phyloP scores from a whole-genome alignment of 2,329 filamentous ascomycete genomes.

The Diaporthe helianthi region DNA sequence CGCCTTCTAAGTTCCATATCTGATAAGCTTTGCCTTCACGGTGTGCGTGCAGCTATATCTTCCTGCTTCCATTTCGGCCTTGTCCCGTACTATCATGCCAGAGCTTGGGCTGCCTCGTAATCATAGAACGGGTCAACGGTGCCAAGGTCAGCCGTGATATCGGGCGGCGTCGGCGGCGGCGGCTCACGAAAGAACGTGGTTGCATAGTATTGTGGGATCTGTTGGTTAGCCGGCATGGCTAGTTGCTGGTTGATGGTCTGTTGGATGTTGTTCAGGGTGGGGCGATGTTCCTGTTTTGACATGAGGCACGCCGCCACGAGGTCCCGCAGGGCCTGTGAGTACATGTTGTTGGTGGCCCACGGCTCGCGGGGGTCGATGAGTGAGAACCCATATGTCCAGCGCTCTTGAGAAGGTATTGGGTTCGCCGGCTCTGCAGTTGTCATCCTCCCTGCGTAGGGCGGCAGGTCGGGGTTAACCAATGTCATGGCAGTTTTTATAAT shows the following conservation, averaged over 20 bases:
- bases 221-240: background rate
- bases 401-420: background rate
- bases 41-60: background rate
- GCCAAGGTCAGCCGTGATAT: background rate
- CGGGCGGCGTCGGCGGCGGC: background rate
- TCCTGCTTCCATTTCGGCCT: no score
- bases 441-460: conserved; percentile 5
- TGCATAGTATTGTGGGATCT: background rate
- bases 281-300: conserved; percentile 15
- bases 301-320: conserved; percentile 13
- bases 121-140: background rate
- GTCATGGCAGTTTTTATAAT: conserved; percentile 14
- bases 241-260: background rate
- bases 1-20: no score
- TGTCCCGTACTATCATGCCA: background rate
- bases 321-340: background rate
- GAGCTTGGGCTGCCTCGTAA: background rate
- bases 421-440: background rate
- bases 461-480: background rate
- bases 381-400: conserved; percentile 17
- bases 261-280: background rate
- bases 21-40: no score
- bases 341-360: background rate
- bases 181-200: background rate
- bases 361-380: background rate